Conservation (phyloP, 148 eudicot genomes). For the Cornus florida region DNA sequence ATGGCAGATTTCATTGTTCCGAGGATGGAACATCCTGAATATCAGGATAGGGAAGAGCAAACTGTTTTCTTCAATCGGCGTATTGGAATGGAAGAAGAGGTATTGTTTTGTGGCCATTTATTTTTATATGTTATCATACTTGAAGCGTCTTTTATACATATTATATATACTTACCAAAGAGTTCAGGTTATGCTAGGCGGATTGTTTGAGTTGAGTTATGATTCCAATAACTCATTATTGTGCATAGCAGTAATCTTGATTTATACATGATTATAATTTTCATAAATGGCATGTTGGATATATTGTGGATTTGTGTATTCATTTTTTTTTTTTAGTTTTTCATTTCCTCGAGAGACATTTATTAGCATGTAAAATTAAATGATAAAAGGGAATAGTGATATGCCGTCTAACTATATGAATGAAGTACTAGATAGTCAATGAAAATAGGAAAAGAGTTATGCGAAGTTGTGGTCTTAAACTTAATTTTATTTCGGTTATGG, state of each 20-base stretch:
- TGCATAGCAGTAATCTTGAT: background rate
- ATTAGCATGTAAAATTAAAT: background rate
- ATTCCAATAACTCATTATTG: background rate
- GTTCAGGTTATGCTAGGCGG: background rate
- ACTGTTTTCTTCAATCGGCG: slow-evolving; percentile 15
- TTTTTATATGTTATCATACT: too few species aligned
- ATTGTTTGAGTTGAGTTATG: background rate
- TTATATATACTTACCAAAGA: background rate
- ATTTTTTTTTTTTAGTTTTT: background rate
- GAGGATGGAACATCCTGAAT: slow-evolving; percentile 23
- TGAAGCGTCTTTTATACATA: background rate
- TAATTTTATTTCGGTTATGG: too few species aligned
- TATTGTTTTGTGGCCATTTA: slow-evolving; percentile 3
- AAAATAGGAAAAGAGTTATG: too few species aligned
- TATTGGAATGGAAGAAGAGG: slow-evolving; percentile 18
- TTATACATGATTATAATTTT: background rate
- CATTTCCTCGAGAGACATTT: background rate
- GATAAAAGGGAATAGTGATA: too few species aligned
- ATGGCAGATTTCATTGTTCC: slow-evolving; percentile 18
- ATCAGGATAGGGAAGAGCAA: slow-evolving; percentile 11
- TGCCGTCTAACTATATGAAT: background rate
- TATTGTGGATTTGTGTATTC: background rate
- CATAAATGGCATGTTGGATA: background rate
- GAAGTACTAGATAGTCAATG: background rate
- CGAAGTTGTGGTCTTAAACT: too few species aligned